Base-by-base conservation (phyloP, 768 basidiomycete species). In the Sarcodon aspratus region DNA sequence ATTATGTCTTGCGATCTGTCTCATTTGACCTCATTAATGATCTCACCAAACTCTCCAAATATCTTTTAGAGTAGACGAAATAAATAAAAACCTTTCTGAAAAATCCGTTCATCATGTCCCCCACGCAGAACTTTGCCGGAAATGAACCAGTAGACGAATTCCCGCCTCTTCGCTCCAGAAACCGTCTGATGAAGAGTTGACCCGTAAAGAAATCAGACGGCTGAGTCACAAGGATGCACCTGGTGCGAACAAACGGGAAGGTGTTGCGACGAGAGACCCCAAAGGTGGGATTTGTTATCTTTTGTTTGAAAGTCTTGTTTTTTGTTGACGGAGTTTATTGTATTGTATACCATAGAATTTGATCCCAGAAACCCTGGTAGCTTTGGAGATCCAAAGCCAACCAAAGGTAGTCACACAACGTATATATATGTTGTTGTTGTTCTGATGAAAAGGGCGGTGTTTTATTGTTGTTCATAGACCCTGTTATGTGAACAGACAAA, bases 221-320 rank as follows among this genome's bases (percentile, higher is more conserved):
- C 33, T 53, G 33, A n/a, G n/a, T n/a, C 45, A 55, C 9, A 45
- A 48, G n/a, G 51, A 57, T 47, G 46, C 53, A 7, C 54, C 57
- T 6, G 59, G 62, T 2, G 63, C 58, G 7, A 60, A 59, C 54
- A 65, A 44, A 46, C 56, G 63, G 6, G 60, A 59, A 0, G 62
- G 64, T 6, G 61, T 48, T 12, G 62, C 63, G 37, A 47, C 55
- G 1, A 51, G 60, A 6, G 54, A 62, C 32, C 56, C 63, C 31
- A 47, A 33, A 44, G 50, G 55, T 58, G 33, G 44, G 50, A 36
- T n/a, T n/a, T n/a, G 7, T 15, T n/a, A 48, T 13, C 40, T 45
- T 17, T 5, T 43, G 21, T 42, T 27, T 44, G 48, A 48, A 48
- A 44, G 48, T 52, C 40, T 46, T 48, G 27, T 44, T 42, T 7